These are phyloP conservation scores for Cordyceps cicadae DNA, from an alignment of 2,329 filamentous ascomycete genomes.

Conservation along the genomic window DNA sequence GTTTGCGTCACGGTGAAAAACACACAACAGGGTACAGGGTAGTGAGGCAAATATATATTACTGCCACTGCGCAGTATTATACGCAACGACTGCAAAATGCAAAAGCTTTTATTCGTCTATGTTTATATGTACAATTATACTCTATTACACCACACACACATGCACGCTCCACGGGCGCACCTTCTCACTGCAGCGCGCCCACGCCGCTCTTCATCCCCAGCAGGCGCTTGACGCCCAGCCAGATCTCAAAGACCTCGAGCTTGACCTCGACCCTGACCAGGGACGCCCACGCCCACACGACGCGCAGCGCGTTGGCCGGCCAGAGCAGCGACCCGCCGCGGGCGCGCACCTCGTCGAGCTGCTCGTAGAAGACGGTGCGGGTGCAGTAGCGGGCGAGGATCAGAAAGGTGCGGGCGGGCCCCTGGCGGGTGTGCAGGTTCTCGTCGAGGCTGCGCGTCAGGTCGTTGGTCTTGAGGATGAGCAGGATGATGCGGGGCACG, in stretches of 20 bases:
- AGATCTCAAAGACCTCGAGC: constrained; percentile 55
- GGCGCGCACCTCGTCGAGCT: constrained; percentile 47
- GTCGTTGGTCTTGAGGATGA: constrained; percentile 98
- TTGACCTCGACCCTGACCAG: constrained; percentile 55
- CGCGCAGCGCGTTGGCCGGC: constrained; percentile 46
- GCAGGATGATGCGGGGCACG: constrained; percentile 82
- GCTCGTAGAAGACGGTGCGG: constrained; percentile 56
- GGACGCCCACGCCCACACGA: constrained; percentile 49
- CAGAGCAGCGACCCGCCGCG: constrained; percentile 46
- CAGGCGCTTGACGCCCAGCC: constrained; percentile 46
- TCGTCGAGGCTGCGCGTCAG: constrained; percentile 90
- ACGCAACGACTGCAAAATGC: not conserved
- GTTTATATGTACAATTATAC: not conserved
- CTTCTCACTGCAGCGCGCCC: constrained; percentile 8
- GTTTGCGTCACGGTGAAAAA: no score
- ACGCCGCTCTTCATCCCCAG: constrained; percentile 25
- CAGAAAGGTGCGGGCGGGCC: constrained; percentile 56
- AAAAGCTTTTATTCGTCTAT: not conserved
- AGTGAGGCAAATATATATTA: not conserved
- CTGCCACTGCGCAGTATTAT: no score
- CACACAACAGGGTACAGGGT: not conserved
- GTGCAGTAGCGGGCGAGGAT: constrained; percentile 63
- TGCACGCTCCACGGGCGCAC: no score
- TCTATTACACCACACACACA: not conserved
- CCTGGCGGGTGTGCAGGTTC: constrained; percentile 66